Evolutionary conservation across 331 rosid genomes (phyloP).

Genomic region (Stylosanthes scabra): DNA sequence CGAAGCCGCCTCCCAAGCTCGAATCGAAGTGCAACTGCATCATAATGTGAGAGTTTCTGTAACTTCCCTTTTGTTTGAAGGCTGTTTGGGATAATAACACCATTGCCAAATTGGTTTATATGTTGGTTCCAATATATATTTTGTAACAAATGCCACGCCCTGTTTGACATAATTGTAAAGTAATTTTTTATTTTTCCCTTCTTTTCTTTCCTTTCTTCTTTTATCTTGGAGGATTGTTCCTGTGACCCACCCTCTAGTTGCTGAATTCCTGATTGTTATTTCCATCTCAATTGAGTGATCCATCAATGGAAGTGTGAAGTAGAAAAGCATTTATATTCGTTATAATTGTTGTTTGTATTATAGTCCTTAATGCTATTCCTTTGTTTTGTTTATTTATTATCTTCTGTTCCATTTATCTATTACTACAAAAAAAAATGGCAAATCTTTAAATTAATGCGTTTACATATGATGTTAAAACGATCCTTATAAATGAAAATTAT

Average conservation of each 20-base stretch:
- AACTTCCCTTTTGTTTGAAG: constrained; percentile 41
- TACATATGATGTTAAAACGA: too few relatives aligned
- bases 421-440: too few relatives aligned
- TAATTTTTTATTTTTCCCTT: constrained; percentile 30
- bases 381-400: background rate
- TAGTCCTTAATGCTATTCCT: background rate
- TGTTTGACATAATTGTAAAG: constrained; percentile 82
- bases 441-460: too few relatives aligned
- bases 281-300: constrained; percentile 52
- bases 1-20: constrained; percentile 86
- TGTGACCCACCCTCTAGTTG: constrained; percentile 56
- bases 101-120: constrained; percentile 51
- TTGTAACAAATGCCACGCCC: constrained; percentile 67
- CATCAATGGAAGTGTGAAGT: constrained; percentile 50
- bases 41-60: constrained; percentile 64
- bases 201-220: background rate
- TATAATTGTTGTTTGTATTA: background rate
- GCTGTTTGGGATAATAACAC: constrained; percentile 48
- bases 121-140: constrained; percentile 54
- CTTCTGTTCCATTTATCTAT: too few relatives aligned
- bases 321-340: constrained; percentile 50
- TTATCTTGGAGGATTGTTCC: constrained; percentile 54
- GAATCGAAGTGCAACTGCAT: constrained; percentile 96
- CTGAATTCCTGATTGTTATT: constrained; percentile 62
- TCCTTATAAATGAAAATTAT: too few relatives aligned